Evolutionary conservation across 208 protist genomes (phyloP).

Genomic region (Jaenimonas drosophilae): DNA sequence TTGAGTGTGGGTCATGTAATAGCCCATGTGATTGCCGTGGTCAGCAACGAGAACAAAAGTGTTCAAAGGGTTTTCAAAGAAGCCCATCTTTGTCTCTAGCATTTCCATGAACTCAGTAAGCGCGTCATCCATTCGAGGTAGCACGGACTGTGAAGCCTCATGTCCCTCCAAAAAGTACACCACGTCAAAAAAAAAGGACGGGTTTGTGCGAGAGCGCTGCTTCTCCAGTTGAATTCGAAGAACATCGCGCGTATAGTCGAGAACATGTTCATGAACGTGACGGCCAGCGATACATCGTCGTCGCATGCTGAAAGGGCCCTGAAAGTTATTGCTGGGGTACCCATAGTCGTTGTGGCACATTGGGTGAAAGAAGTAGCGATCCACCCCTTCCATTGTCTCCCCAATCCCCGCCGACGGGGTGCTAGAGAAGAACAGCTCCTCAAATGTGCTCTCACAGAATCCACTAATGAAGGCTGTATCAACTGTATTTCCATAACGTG

Average conservation of each 20-base stretch:
- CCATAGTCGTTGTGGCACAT: slow-evolving; percentile 50
- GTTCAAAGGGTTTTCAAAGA: slow-evolving; percentile 61
- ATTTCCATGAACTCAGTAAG: slow-evolving; percentile 37
- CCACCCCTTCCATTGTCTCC: slow-evolving; percentile 9
- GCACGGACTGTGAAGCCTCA: slow-evolving; percentile 38
- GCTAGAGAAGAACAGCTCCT: slow-evolving; percentile 9
- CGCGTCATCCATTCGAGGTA: slow-evolving; percentile 33
- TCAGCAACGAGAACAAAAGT: slow-evolving; percentile 36
- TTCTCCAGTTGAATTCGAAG: slow-evolving; percentile 1
- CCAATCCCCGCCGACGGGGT: slow-evolving; percentile 15
- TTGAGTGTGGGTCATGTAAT: slow-evolving; percentile 34
- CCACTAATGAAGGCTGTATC: slow-evolving; percentile 21
- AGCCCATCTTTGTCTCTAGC: slow-evolving; percentile 23
- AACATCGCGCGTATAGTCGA: slow-evolving; percentile 36
- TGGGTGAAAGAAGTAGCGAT: slow-evolving; percentile 39
- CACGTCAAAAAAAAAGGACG: slow-evolving; percentile 47
- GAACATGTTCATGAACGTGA: slow-evolving; percentile 42
- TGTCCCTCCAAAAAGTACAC: slow-evolving; percentile 50
- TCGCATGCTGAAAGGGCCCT: slow-evolving; percentile 53
- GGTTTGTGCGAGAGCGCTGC: slow-evolving; percentile 1
- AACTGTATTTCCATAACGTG: slow-evolving; percentile 18
- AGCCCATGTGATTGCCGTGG: slow-evolving; percentile 69
- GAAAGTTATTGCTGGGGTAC: slow-evolving; percentile 24
- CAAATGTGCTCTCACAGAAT: slow-evolving; percentile 35
- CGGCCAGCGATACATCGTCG: slow-evolving; percentile 40